phyloP scores from a whole-genome alignment of 2,329 filamentous ascomycete genomes.

The Zymoseptoria brevis region DNA sequence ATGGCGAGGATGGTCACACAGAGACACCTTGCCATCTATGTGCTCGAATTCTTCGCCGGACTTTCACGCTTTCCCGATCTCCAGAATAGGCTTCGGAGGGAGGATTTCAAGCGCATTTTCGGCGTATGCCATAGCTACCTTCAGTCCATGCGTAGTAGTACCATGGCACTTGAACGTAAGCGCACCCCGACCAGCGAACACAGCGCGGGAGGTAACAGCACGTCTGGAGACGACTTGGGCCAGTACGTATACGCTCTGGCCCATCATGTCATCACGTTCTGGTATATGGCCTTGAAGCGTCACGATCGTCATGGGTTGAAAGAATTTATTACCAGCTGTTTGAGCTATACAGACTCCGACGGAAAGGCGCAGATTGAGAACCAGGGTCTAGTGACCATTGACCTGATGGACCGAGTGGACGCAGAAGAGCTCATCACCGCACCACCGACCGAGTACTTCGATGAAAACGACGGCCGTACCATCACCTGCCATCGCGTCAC shows the following conservation, averaged over 20 bases:
- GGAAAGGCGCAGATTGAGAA: conserved; percentile 75
- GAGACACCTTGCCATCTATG: conserved; percentile 82
- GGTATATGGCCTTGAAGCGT: conserved; percentile 86
- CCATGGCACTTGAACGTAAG: conserved; percentile 16
- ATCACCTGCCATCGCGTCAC: conserved; percentile 62
- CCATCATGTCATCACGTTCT: conserved; percentile 92
- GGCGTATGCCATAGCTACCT: conserved; percentile 92
- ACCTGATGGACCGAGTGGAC: conserved; percentile 50
- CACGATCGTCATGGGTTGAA: conserved; percentile 77
- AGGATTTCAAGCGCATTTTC: conserved; percentile 90
- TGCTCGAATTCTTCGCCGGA: conserved; percentile 88
- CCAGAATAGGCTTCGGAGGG: conserved; percentile 46
- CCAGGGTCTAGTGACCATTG: conserved; percentile 85
- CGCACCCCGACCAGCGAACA: conserved; percentile 21
- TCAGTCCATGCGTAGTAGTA: conserved; percentile 67
- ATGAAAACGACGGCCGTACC: conserved; percentile 57
- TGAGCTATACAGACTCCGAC: conserved; percentile 67
- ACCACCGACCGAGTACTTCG: conserved; percentile 52
- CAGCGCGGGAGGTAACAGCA: conserved; percentile 19
- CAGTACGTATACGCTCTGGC: conserved; percentile 84
- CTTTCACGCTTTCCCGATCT: conserved; percentile 71
- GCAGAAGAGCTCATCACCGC: conserved; percentile 56
- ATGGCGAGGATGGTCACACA: conserved; percentile 97
- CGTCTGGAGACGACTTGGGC: conserved; percentile 25
- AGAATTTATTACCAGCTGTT: conserved; percentile 79